Evolutionary conservation across 306 rosid genomes (phyloP), one percentile per base, ranked within the genome.

Genomic region (Cucumis cinereus): DNA sequence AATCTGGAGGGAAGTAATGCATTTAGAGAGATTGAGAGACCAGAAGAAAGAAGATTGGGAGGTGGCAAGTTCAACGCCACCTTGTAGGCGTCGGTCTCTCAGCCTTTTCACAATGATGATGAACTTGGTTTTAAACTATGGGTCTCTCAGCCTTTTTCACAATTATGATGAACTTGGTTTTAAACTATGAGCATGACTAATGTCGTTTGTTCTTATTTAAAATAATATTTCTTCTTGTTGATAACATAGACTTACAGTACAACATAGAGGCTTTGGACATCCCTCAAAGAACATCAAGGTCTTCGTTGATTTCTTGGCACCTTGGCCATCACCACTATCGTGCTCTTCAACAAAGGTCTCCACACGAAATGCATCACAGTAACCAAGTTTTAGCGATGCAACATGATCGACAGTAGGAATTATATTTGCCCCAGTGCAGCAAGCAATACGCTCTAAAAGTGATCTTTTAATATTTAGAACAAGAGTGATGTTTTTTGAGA

Each of bases 281-380:
- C 99, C 99, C 81, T 92, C 93, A 78, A 95, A 95, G 84, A 79
- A 95, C 99, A 95, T 95, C 85, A 95, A 79, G 75, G 99, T 92
- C 89, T 92, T 95, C 82, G 83, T 70, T 80, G 89, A 53, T 80
- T 86, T 95, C 62, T 89, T 95, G 75, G 88, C 89, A 77, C 85
- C 84, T 86, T 85, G 96, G 76, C 81, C 87, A 24, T 87, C 92
- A 81, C 79, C 88, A 81, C 77, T 45, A 52, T 77, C 85, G n/a
- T 83, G 89, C 80, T 92, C 89, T 84, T 95, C 99, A 58, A 83
- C 50, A 83, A 89, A 81, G 87, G 84, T 90, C 80, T 92, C 89
- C 63, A 95, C 96, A 72, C 82, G 93, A 88, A 95, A 90, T 73
- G 77, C 53, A 45, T 95, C 99, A 76, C 98, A 95, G 87, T 83